Conservation (phyloP, 2,329 filamentous ascomycete species). For the Rosellinia necatrix region DNA sequence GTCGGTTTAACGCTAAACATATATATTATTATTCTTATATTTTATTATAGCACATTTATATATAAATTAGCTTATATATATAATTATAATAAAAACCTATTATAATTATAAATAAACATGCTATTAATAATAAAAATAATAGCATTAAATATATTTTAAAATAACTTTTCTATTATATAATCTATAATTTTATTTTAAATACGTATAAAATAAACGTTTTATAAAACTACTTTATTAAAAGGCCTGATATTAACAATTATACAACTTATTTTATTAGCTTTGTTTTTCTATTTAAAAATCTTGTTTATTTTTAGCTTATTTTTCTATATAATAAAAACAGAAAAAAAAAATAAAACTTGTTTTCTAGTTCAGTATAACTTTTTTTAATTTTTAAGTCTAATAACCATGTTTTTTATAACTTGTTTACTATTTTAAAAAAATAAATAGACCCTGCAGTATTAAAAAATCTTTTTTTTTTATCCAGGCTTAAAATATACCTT, state of each 20-base stretch:
- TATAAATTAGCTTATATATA: neutral
- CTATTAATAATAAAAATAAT: constrained; percentile 1
- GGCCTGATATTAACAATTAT: neutral
- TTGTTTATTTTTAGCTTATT: neutral
- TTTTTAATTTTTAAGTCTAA: neutral
- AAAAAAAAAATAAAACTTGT: neutral
- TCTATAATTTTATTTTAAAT: neutral
- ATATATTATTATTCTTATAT: neutral
- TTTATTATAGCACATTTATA: neutral
- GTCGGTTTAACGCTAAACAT: neutral
- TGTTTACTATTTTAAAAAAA: neutral
- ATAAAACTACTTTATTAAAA: neutral
- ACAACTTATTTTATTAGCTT: no score
- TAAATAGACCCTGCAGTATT: neutral
- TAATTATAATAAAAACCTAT: neutral
- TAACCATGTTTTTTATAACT: neutral
- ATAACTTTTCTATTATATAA: neutral
- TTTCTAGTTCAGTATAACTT: neutral
- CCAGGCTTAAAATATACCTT: neutral
- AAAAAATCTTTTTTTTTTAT: neutral
- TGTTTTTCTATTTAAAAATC: no score
- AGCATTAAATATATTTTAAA: neutral
- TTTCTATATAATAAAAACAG: neutral
- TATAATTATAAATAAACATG: neutral
- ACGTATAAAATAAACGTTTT: neutral